Evolutionary conservation across 345 rosid species (phyloP), one percentile per base, ranked within the genome.

Genomic region (Nasturtium officinale): DNA sequence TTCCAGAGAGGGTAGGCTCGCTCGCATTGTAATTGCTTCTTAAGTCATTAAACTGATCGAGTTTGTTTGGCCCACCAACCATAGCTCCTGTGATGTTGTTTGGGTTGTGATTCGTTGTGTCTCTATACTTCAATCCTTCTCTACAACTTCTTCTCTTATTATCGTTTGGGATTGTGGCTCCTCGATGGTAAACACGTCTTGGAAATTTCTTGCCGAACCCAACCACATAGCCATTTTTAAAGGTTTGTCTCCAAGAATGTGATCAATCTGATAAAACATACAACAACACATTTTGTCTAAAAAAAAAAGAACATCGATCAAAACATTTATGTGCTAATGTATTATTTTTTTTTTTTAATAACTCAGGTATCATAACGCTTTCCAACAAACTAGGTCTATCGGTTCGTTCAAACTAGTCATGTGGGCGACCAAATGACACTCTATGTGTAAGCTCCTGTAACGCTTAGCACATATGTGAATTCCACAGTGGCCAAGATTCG

Each of bases 201-300:
- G 98, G 98, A 71, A 77, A 93, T 75, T 90, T 83, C 33, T 38
- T 70, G 12, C 97, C 93, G 53, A 78, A 84, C 0, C 97, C 98
- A 51, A 90, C 97, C 28, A 89, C 82, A 52, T 86, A 93, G 84
- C 97, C 96, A 87, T 90, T 7, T 86, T 93, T 79, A 77, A 54
- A 15, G 98, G 97, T 73, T 93, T 93, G 8, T 86, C 77, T 13
- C 97, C 98, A 11, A 93, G 82, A 53, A 93, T 90, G 87, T 93
- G 90, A 63, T 84, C 81, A 23, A 89, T 71, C 96, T 91, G 84
- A 2, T 23, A 0, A 46, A 11, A 4, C 42, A 26, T 8, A 56
- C 12, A 50, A n/a, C 20, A 20, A 47, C 18, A n/a, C n/a, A n/a
- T n/a, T n/a, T n/a, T n/a, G n/a, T n/a, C n/a, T n/a, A n/a, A n/a